Base-by-base conservation (phyloP, 1,139 yeast genomes). In the Sugiyamaella paludigena region DNA sequence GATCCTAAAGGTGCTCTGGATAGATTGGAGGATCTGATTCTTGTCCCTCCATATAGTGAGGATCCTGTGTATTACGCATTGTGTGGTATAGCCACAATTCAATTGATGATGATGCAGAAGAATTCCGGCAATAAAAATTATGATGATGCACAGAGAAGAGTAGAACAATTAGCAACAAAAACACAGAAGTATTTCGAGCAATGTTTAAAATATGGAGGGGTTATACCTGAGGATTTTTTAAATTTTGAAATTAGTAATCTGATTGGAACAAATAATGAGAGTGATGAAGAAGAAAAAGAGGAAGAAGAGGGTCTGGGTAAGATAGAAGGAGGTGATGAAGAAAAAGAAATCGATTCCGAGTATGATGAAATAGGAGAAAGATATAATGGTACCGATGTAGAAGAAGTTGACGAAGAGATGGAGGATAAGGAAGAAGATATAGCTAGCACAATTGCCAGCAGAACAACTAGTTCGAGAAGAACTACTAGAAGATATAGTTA, bases 41-140 rank as follows among this genome's bases (percentile, higher is more conserved):
- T 77, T 36, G 71, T 68, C 48, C 74, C 77, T 1, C 81, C 81
- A 0, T 77, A 69, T 56, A 69, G 68, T 51, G 63, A 61, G 8
- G 77, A 77, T 44, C 81, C 81, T 0, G 63, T 67, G 0, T 67
- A 72, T 41, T 69, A 71, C 41, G 58, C 60, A 6, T 50, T 54
- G 15, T 45, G 50, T 24, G 66, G 65, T 1, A 51, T 60, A 10
- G 67, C 65, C 2, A 43, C 45, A 16, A 56, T 61, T 26, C 66
- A 61, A 48, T 45, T 58, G 39, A 50, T 56, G 41, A 50, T 49
- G 7, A 33, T 31, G 11, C 55, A 51, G 32, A 41, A 32, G 12
- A 32, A 39, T 15, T 32, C 36, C 16, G 48, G 13, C 8, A 29
- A 36, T 7, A 35, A 42, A 2, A 41, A 19, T 26, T 26, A 10